Evolutionary conservation across 1,284 basidiomycete species (phyloP).

Genomic region (Ganoderma multipileum): DNA sequence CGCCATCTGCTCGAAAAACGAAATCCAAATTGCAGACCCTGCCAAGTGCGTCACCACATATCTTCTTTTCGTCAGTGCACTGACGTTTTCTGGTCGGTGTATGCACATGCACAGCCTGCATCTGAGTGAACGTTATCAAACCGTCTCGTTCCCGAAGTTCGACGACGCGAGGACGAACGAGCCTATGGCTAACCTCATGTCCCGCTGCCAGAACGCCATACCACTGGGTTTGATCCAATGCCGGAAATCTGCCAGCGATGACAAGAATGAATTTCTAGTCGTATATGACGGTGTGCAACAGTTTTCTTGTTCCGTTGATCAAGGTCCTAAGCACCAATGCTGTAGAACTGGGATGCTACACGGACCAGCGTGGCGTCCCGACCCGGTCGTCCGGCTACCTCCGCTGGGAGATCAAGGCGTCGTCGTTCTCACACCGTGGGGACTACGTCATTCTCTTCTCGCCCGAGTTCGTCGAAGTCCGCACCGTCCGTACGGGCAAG

Average conservation of each 20-base stretch:
- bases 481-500: constrained; percentile 63
- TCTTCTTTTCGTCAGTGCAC: background rate
- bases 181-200: constrained; percentile 60
- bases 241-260: constrained; percentile 41
- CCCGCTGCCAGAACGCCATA: constrained; percentile 61
- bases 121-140: constrained; percentile 41
- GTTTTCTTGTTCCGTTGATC: background rate
- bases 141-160: constrained; percentile 66
- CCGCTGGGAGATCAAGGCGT: constrained; percentile 76
- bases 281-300: constrained; percentile 70
- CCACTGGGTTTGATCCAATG: constrained; percentile 69
- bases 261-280: constrained; percentile 64
- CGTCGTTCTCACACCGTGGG: constrained; percentile 62
- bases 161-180: constrained; percentile 46
- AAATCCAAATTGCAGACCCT: constrained; percentile 70
- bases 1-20: constrained; percentile 67
- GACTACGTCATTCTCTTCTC: constrained; percentile 76
- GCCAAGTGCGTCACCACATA: constrained; percentile 56
- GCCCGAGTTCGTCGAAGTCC: constrained; percentile 73
- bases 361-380: constrained; percentile 71
- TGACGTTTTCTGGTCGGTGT: background rate
- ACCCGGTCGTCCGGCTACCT: constrained; percentile 66
- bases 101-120: constrained; percentile 42
- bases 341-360: constrained; percentile 69
- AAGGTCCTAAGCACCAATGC: background rate